Conservation (phyloP, 129 eudicot genomes). For the Tagetes erecta region DNA sequence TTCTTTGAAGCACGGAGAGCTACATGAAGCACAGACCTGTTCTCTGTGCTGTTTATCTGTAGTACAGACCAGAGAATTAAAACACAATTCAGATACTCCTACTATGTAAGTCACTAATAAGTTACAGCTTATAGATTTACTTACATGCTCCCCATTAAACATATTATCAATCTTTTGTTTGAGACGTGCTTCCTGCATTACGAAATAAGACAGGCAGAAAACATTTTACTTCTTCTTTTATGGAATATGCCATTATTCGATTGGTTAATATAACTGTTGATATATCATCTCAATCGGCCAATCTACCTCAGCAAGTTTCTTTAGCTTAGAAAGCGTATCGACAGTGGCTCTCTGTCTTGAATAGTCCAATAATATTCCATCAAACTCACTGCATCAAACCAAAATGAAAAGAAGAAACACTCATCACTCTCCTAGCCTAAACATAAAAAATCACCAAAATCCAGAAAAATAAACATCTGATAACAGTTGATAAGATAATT, state of each 20-base stretch:
- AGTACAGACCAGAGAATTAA: constrained; percentile 24
- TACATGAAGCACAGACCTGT: constrained; percentile 90
- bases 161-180: constrained; percentile 73
- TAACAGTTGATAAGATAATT: not conserved
- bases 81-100: not conserved
- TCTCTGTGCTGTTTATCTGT: constrained; percentile 93
- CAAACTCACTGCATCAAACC: constrained; percentile 62
- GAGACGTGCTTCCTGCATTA: constrained; percentile 71
- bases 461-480: not conserved
- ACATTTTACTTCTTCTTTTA: not conserved
- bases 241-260: not conserved
- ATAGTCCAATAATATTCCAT: constrained; percentile 73
- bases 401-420: constrained; percentile 9
- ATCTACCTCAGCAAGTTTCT: constrained; percentile 75
- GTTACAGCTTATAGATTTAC: constrained; percentile 24
- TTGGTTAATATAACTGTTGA: not conserved
- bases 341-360: constrained; percentile 78
- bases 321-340: constrained; percentile 69
- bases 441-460: constrained; percentile 6
- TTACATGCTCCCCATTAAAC: constrained; percentile 92
- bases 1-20: constrained; percentile 97
- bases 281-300: constrained; percentile 7
- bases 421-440: constrained; percentile 21
- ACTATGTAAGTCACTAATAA: not conserved
- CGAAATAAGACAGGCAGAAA: constrained; percentile 23